Conservation (phyloP, 2,329 filamentous ascomycete genomes). For the Ascochyta clinopodiicola region DNA sequence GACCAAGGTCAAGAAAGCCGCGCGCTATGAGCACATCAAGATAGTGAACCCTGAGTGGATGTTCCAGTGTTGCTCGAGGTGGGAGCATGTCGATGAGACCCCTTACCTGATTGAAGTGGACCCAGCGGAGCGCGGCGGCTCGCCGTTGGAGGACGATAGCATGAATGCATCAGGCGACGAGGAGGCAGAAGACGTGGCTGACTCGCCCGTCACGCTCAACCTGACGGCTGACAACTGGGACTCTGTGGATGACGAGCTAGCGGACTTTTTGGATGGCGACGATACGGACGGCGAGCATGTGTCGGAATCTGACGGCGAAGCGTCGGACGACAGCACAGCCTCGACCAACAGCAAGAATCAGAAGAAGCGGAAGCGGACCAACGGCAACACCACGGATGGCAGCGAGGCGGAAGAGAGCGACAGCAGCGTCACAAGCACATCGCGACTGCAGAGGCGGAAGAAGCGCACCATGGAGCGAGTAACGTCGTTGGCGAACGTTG, state of each 20-base stretch:
- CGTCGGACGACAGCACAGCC: conserved; percentile 38
- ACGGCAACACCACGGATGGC: conserved; percentile 36
- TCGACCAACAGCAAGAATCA: conserved; percentile 31
- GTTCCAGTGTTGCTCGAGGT: conserved; percentile 80
- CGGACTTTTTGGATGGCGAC: conserved; percentile 69
- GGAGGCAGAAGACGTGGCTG: conserved; percentile 38
- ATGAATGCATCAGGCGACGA: conserved; percentile 49
- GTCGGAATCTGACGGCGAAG: conserved; percentile 44
- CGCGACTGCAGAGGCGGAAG: conserved; percentile 56
- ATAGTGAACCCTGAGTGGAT: conserved; percentile 95
- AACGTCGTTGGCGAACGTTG: conserved; percentile 55
- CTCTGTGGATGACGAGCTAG: conserved; percentile 72
- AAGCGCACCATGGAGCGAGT: conserved; percentile 56
- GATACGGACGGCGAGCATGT: conserved; percentile 43
- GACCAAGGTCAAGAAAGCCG: conserved; percentile 87
- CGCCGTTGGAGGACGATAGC: conserved; percentile 51
- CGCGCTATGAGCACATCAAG: conserved; percentile 78
- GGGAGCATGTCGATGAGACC: conserved; percentile 79
- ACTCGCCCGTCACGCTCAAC: conserved; percentile 34
- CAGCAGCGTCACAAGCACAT: conserved; percentile 43
- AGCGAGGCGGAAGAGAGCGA: conserved; percentile 53
- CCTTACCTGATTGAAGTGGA: conserved; percentile 81
- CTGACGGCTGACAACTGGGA: conserved; percentile 50
- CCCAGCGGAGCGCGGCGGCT: conserved; percentile 62
- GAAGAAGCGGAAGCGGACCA: conserved; percentile 46